phyloP scores from a whole-genome alignment of 2,329 filamentous ascomycete species.

The Polychaeton citri region DNA sequence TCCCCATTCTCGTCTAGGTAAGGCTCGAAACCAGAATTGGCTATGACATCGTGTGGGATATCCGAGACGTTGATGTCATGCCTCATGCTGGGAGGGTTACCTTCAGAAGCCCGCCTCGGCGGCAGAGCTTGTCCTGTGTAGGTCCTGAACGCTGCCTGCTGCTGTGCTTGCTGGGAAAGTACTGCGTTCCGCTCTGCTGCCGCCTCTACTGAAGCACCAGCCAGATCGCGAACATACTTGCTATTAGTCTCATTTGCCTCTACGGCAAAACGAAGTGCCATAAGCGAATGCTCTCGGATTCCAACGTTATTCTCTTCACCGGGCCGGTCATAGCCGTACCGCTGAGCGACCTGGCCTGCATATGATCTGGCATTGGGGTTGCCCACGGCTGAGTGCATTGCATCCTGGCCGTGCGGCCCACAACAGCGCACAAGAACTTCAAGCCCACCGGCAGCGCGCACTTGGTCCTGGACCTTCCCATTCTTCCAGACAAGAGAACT shows the following conservation, averaged over 20 bases:
- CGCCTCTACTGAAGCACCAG: slow-evolving; percentile 4
- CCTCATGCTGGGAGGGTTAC: neutral
- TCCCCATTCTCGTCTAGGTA: neutral
- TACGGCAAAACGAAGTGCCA: slow-evolving; percentile 65
- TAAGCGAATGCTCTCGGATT: slow-evolving; percentile 79
- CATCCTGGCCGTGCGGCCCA: slow-evolving; percentile 1
- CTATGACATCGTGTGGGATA: neutral
- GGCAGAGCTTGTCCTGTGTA: neutral
- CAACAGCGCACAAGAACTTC: slow-evolving; percentile 82
- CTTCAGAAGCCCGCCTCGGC: neutral
- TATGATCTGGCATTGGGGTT: neutral
- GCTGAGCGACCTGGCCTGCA: neutral
- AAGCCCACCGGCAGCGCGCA: slow-evolving; percentile 72
- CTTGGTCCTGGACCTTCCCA: slow-evolving; percentile 72
- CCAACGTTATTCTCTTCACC: slow-evolving; percentile 92
- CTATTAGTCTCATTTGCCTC: slow-evolving; percentile 61
- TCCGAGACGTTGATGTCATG: neutral
- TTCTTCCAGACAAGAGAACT: slow-evolving; percentile 82
- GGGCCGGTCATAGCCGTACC: slow-evolving; percentile 21
- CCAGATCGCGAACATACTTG: slow-evolving; percentile 53
- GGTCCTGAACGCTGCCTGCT: neutral
- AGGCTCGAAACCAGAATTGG: neutral
- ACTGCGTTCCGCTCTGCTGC: neutral
- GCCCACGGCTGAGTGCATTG: neutral
- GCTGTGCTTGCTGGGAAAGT: neutral